Evolutionary conservation across 2,329 filamentous ascomycete genomes (phyloP), one percentile per base, ranked within the genome.

Genomic region (Fusarium papillatum): DNA sequence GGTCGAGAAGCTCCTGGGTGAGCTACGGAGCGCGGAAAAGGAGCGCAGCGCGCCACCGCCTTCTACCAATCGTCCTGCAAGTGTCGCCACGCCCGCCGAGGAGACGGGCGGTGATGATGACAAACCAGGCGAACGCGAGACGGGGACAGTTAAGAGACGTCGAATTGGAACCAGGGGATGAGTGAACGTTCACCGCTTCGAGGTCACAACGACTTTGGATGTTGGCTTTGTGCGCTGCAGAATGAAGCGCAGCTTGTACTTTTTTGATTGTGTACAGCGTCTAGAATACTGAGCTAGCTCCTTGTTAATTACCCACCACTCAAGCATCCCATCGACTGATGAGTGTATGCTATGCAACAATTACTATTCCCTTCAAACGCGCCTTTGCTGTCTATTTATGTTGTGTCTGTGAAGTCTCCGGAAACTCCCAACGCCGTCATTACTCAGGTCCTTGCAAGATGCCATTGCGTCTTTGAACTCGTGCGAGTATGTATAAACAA

Each of bases 1-100:
- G 83, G 95, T 98, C 2, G 94, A 98, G 85, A 92, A 93, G 81
- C 90, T 94, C 24, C 90, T 98, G 19, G 91, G 90, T 46, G 93
- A 94, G 77, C 93, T 96, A 87, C 91, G 95, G 36, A 93, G 92
- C 65, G 94, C 93, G 2, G 94, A 97, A 80, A 89, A 89, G 72
- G 88, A 90, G 53, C 82, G 84, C 6, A 83, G 82, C 38, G 84
- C 81, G 5, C 84, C 83, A 22, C 82, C 83, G 5, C 80, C 80
- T 26, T 82, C 82, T 13, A 76, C 80, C 26, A 80, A 80, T 16
- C 80, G 84, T 48, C 83, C 82, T 41, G 80, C 81, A 5, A 86
- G 85, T 63, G 83, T 84, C 13, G 83, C 84, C 13, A 84, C 83
- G 4, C 83, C 83, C 3, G 87, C 86, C 4, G 87, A 89, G 60